Evolutionary conservation across 2,329 filamentous ascomycete species (phyloP), one percentile per base, ranked within the genome.

Genomic region (Ophiostoma australiae): DNA sequence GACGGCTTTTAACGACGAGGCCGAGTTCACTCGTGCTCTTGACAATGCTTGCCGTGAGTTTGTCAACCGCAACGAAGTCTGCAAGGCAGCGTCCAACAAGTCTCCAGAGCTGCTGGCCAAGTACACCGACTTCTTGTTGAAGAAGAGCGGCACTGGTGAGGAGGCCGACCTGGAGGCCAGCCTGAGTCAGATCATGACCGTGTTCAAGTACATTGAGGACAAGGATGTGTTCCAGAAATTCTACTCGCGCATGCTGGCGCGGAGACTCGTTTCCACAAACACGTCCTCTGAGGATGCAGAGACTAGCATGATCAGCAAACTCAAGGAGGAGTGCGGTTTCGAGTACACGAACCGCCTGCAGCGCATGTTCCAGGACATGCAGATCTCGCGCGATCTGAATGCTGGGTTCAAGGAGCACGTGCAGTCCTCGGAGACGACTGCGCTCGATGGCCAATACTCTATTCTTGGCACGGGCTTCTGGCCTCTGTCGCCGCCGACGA

Each of bases 151-250:
- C 39, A 96, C 94, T 76, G 93, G 93, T 76, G 95, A 98, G 78
- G 95, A 99, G 78, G 91, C 92, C 41, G 94, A 99, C 77, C 86
- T 98, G 76, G 95, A 99, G 81, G 90, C 91, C 75, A 91, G 93
- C 41, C 84, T 98, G 39, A 89, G 88, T 27, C 92, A 97, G 79
- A 95, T 99, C 77, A 99, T 99, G 95, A 97, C 94, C 1, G 93
- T 99, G 70, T 99, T 99, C 87, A 98, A 98, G 83, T 99, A 99
- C 81, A 98, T 99, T 74, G 95, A 99, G 79, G 96, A 99, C 82
- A 99, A 99, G 85, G 95, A 99, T 78, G 96, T 99, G 5, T 99
- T 99, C 86, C 95, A 98, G 80, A 99, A 98, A 80, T 99, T 97
- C 82, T 99, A 99, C 82, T 97, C 94, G 1, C 91, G 94, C 74